Base-by-base conservation (phyloP, 352 stramenopile species). In the Phytopythium aichiense region DNA sequence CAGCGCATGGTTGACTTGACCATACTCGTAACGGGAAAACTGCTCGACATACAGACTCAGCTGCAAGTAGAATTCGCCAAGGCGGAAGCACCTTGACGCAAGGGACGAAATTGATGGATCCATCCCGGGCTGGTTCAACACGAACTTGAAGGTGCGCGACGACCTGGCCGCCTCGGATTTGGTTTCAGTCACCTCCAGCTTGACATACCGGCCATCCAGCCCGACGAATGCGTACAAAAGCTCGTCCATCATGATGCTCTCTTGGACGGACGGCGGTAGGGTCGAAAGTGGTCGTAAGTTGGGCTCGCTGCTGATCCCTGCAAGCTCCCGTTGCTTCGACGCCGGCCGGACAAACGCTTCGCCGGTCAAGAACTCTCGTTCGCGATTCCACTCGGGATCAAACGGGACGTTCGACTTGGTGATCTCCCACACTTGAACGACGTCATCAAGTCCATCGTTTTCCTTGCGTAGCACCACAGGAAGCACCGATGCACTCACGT, bases 1-100 rank as follows among this genome's bases (percentile, higher is more conserved):
- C 54, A 99, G 89, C 11, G 94, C 91, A 71, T 98, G 96, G 42
- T 92, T 97, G 13, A 98, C 91, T 73, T 94, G 84, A 0, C 96
- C 96, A 64, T 96, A 97, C 71, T 98, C 95, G 61, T 95, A 92
- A 25, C 89, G 73, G 35, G 83, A 89, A 54, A 82, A 90, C 35
- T 89, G 77, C 55, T 96, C 87, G 30, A 96, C 77, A 53, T 92
- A 96, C 13, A 89, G 58, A 20, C 54, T 79, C 23, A 94, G 50
- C 55, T 88, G 87, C 25, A 96, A 65, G 49, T 92, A 96, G 60
- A 79, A 91, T 59, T 93, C 83, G 23, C 87, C 84, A 40, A 96
- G 56, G 8, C 71, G 64, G 28, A 96, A 74, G 57, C 86, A 92
- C 8, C 87, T 69, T 12, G 80, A 72, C 28, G 77, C 81, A 6